Base-by-base conservation (phyloP, 768 basidiomycete genomes). In the Hirschioporus abietinus region DNA sequence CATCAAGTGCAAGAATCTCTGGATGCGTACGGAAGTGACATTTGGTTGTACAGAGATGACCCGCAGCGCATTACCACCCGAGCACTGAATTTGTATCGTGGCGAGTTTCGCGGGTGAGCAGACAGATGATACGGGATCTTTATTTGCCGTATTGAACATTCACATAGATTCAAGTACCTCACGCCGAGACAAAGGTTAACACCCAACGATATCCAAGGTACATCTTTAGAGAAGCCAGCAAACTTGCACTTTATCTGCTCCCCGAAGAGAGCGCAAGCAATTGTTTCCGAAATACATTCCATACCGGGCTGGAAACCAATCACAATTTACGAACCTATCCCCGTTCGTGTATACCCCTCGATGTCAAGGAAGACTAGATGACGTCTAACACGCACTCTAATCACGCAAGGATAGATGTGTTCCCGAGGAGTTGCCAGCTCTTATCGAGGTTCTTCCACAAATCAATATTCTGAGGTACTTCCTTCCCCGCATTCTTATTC, bases 171-270 rank as follows among this genome's bases (percentile, higher is more conserved):
- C 77, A 77, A 88, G 71, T 96, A 96, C 72, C 79, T 88, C 63
- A 92, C 90, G 0, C 85, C 90, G 35, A 82, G 89, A 64, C 81
- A 88, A 65, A 86, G 88, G 6, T 80, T 95, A 65, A 86, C 84
- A 15, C 93, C 93, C 24, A 78, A 77, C 64, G 92, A 96, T 76
- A 78, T 95, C 61, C 72, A 73, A 2, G 79, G 74, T 8, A 88
- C 88, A 5, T 79, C 73, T 64, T 78, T 93, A 7, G 82, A 75
- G 3, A 72, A 76, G 36, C 79, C 93, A 17, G 71, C 75, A 20
- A 81, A 80, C 23, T 72, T 96, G 58, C 95, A 97, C 75, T 94
- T 94, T 71, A 88, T 95, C 24, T 96, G 93, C 73, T 93, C 93
- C 3, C 93, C 95, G 0, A 74, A 79, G 1, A 84, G 95, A 58